These are phyloP conservation scores for Hyaloscypha finlandica DNA, from an alignment of 495 filamentous ascomycete species.

Conservation along the genomic window DNA sequence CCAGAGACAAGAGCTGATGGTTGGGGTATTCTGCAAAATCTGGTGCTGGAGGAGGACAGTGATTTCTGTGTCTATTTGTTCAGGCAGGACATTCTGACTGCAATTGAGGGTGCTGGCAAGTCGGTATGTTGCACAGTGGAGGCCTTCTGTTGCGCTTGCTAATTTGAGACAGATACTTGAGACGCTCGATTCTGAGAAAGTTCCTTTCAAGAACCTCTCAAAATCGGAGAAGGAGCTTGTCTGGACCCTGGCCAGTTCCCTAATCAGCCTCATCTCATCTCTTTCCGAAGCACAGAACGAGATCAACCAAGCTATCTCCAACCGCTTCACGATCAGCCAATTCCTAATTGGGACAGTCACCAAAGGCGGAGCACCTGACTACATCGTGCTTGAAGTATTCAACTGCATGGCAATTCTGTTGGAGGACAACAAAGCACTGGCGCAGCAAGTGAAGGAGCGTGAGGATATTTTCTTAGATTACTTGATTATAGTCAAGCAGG, in stretches of 20 bases:
- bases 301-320: constrained; percentile 50
- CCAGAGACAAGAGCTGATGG: constrained; percentile 58
- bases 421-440: constrained; percentile 53
- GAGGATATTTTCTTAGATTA: constrained; percentile 21
- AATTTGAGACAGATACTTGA: constrained; percentile 40
- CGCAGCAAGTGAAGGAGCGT: constrained; percentile 44
- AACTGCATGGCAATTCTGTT: constrained; percentile 55
- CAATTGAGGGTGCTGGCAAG: constrained; percentile 50
- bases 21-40: constrained; percentile 60
- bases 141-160: not conserved
- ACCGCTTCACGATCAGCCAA: constrained; percentile 44
- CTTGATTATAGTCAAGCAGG: not conserved
- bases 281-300: constrained; percentile 56
- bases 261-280: constrained; percentile 45
- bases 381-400: constrained; percentile 41
- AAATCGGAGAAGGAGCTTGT: constrained; percentile 51
- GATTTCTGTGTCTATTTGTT: constrained; percentile 65
- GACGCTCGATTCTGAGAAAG: constrained; percentile 40
- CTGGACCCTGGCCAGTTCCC: constrained; percentile 50
- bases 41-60: constrained; percentile 58
- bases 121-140: constrained; percentile 41
- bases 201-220: constrained; percentile 42
- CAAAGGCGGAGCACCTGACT: constrained; percentile 41
- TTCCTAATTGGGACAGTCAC: constrained; percentile 53
- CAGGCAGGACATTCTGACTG: constrained; percentile 56